Evolutionary conservation across 768 basidiomycete genomes (phyloP).

Genomic region (Phallus indusiatus): DNA sequence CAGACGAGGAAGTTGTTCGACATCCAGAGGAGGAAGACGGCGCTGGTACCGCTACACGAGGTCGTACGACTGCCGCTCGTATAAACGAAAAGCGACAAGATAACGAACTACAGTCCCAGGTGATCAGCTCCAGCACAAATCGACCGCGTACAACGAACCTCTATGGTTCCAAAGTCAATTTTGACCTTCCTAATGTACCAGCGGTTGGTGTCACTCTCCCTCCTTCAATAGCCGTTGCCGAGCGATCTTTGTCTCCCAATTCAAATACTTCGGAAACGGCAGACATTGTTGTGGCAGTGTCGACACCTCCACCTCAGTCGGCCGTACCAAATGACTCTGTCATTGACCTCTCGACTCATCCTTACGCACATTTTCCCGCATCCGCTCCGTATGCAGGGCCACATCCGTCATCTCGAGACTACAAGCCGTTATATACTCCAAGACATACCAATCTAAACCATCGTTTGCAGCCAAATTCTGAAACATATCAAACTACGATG

Average conservation of each 20-base stretch:
- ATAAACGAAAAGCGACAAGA: not conserved
- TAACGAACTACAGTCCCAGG: not conserved
- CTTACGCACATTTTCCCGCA: constrained; percentile 25
- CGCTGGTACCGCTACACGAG: not conserved
- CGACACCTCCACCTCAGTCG: constrained; percentile 23
- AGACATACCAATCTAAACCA: not conserved
- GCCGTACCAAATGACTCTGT: constrained; percentile 17
- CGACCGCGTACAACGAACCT: too few species aligned
- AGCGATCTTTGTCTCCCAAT: not conserved
- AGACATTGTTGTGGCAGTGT: constrained; percentile 31
- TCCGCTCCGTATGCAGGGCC: constrained; percentile 32
- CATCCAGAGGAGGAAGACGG: not conserved
- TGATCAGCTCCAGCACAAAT: too few species aligned
- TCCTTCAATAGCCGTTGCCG: not conserved
- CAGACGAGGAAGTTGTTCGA: not conserved
- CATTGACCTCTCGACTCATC: constrained; percentile 23
- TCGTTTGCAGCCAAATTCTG: not conserved
- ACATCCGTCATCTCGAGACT: constrained; percentile 25
- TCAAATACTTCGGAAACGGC: constrained; percentile 8
- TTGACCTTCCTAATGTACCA: not conserved
- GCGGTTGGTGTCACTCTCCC: not conserved
- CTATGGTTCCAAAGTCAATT: not conserved
- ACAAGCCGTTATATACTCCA: not conserved
- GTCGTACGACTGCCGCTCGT: not conserved
- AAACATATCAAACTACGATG: not conserved